phyloP scores from a whole-genome alignment of 2,329 filamentous ascomycete genomes.

The Coniochaeta sp. region DNA sequence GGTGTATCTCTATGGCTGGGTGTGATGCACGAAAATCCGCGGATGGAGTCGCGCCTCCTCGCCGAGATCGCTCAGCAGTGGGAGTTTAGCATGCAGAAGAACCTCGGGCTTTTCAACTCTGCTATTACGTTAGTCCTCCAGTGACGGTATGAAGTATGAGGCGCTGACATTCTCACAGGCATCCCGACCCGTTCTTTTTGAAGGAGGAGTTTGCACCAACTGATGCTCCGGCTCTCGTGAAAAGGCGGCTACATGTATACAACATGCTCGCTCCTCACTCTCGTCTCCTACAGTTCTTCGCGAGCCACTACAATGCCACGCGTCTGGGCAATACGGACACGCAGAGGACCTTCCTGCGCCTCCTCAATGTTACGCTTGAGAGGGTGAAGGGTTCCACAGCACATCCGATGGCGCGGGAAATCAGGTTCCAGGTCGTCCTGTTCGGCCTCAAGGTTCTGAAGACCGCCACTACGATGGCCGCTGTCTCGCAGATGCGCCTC shows the following conservation, averaged over 20 bases:
- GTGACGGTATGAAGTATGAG: background rate
- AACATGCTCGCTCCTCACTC: constrained; percentile 82
- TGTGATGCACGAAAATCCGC: constrained; percentile 91
- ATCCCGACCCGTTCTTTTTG: constrained; percentile 81
- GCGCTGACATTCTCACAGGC: constrained; percentile 29
- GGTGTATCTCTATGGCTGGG: constrained; percentile 95
- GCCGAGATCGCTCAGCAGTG: constrained; percentile 85
- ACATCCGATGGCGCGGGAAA: constrained; percentile 84
- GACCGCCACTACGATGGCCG: constrained; percentile 60
- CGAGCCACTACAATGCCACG: constrained; percentile 90
- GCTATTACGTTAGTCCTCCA: constrained; percentile 48
- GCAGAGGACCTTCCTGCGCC: constrained; percentile 72
- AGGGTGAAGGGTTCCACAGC: constrained; percentile 62
- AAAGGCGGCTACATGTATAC: constrained; percentile 71
- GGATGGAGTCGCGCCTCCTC: constrained; percentile 78
- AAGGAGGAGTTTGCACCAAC: constrained; percentile 91
- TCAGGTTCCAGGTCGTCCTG: constrained; percentile 83
- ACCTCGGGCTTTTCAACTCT: constrained; percentile 74
- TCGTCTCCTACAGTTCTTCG: constrained; percentile 78
- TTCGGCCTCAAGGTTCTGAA: constrained; percentile 74
- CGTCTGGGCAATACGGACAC: constrained; percentile 77
- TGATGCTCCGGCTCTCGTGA: constrained; percentile 67
- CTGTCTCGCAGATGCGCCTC: constrained; percentile 65
- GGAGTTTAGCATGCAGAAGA: constrained; percentile 74
- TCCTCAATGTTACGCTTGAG: constrained; percentile 72